Base-by-base conservation (phyloP, 805 yeast species). In the Diddensiella caesifluorescens region DNA sequence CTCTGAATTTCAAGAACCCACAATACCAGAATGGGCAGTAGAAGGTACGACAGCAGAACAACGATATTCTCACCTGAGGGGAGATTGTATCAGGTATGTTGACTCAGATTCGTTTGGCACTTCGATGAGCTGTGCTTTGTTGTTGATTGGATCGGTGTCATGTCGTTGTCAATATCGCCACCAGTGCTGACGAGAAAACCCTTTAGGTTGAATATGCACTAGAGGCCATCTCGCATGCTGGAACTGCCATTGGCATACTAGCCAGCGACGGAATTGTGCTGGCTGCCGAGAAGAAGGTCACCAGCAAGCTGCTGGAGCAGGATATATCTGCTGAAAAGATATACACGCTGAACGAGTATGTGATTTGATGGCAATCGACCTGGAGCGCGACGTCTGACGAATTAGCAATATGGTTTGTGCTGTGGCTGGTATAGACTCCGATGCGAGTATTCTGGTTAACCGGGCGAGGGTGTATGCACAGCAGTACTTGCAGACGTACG, bases 11-110 rank as follows among this genome's bases (percentile, higher is more conserved):
- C n/a, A 25, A 25, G 10, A 25, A 25, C 12, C 27, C 9, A 25
- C 12, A 7, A 19, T 16, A 19, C 21, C 15, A 42, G 9, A 21
- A 42, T 42, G 46, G 46, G 46, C 20, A 41, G 47, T 26, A 83
- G 97, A 83, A 81, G 99, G 77, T 92, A 92, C 87, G 99, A 92
- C 68, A 83, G 95, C 48, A 79, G 99, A 75, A 92, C 99, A 39
- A 92, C 98, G 3, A 94, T 92, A 59, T 92, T 92, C 69, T 90
- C 97, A 29, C 99, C 99, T 6, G 99, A 92, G 63, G 99, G 99
- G 29, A 79, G 98, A 66, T 74, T 92, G 44, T 92, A 92, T 67
- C 99, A 92, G 68, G 88, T 77, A 55, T 12, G 75, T 38, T 27
- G 31, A 6, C 12, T 18, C 2, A 27, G 10, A 12, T 19, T n/a